These are phyloP conservation scores for Eucalyptus albens DNA, from an alignment of 345 rosid species.

Conservation along the genomic window DNA sequence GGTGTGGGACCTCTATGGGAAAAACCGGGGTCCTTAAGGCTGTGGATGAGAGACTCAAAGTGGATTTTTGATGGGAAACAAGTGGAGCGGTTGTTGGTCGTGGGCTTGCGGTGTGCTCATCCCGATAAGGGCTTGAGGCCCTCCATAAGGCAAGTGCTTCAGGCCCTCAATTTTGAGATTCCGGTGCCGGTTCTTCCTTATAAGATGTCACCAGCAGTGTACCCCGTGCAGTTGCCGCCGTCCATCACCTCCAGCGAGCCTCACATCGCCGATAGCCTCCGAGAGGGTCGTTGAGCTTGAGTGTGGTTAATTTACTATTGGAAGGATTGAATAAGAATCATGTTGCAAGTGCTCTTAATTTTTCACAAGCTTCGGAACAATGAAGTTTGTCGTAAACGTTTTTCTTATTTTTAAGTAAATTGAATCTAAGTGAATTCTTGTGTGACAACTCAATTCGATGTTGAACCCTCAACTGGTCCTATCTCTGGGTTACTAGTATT, in stretches of 20 bases:
- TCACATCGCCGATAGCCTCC: not conserved
- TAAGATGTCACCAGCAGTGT: conserved; percentile 5
- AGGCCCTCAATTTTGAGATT: not conserved
- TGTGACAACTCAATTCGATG: not conserved
- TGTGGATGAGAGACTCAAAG: not conserved
- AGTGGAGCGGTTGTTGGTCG: conserved; percentile 1
- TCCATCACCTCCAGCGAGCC: conserved; percentile 21
- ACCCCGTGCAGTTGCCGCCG: conserved; percentile 1
- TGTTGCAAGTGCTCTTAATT: not conserved
- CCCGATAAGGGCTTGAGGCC: not conserved
- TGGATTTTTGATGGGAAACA: not conserved
- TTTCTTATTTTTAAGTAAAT: not conserved
- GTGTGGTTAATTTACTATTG: not conserved
- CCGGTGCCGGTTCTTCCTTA: not conserved
- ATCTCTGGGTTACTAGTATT: not conserved
- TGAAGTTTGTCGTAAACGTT: not conserved
- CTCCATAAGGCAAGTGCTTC: not conserved
- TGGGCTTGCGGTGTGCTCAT: conserved; percentile 8
- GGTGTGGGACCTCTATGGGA: conserved; percentile 9
- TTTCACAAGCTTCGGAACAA: not conserved
- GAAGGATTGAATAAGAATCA: not conserved
- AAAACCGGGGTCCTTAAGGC: not conserved
- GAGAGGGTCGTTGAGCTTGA: conserved; percentile 11
- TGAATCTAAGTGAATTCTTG: not conserved
- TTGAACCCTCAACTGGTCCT: not conserved